Evolutionary conservation across 257 asterid genomes (phyloP), one percentile per base, ranked within the genome.

Genomic region (Solanum lignicaule): DNA sequence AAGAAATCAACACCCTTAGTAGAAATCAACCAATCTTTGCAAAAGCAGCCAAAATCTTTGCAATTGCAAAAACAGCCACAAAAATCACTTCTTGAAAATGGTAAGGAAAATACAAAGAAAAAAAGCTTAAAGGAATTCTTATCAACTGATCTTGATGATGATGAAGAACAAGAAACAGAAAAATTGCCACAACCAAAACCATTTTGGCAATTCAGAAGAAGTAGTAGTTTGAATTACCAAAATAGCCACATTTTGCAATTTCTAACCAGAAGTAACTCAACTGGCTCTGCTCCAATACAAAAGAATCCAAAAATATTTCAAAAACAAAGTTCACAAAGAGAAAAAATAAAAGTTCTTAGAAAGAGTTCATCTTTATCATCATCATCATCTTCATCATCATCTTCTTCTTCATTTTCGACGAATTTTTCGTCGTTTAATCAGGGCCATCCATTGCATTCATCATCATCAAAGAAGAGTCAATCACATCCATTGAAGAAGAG

Each of bases 151-250:
- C 62, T 82, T 31, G 98, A 93, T 11, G 90, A 86, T 13, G 98
- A 93, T 7, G 74, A 66, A 11, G 20, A 66, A 13, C 38, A 89
- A 21, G 88, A 68, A 9, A 84, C 68, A 71, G 88, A 68, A 9
- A 84, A 85, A 62, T 79, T 87, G 66, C 90, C 93, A 29, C 31
- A 84, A 4, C 3, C 90, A 3, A 94, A 88, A 82, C 91, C 95
- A 1, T 96, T 96, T 87, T 96, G 99, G 99, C 95, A 96, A 32
- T 93, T 95, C 88, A 82, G 95, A 69, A 89, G 98, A 87, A 96
- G 99, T 90, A 93, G 92, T 75, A 96, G 98, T 71, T 88, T 95
- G 33, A 93, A 93, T 90, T 76, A 89, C 21, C 94, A 91, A 23
- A 89, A 83, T 65, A 74, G 88, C n/a, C 89, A 90, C 68, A 83